phyloP scores from a whole-genome alignment of 371 early-diverging fungal genomes.

The Mortierella sp. region DNA sequence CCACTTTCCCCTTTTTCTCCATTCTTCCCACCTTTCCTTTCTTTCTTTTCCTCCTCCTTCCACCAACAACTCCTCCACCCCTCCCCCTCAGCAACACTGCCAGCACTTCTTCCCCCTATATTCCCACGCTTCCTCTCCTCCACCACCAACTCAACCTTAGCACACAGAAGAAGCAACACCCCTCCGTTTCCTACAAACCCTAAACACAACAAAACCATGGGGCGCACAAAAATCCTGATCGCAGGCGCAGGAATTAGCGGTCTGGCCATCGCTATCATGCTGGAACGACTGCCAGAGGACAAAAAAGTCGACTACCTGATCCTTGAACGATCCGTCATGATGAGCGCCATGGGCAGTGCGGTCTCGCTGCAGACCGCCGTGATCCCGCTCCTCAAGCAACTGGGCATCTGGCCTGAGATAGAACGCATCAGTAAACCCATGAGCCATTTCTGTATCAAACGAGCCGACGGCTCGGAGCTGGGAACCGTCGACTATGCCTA shows the following conservation, averaged over 20 bases:
- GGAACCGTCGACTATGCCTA: constrained; percentile 49
- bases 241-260: constrained; percentile 51
- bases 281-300: constrained; percentile 44
- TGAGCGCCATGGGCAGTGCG: constrained; percentile 49
- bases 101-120: not conserved
- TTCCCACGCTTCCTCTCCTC: not conserved
- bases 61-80: not conserved
- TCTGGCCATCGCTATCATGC: constrained; percentile 46
- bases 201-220: constrained; percentile 5
- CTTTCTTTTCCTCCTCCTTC: not conserved
- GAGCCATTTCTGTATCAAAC: constrained; percentile 54
- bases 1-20: constrained; percentile 6
- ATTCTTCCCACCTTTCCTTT: not conserved
- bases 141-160: too few species aligned
- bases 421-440: constrained; percentile 50
- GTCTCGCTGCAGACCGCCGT: constrained; percentile 51
- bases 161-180: too few species aligned
- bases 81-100: not conserved
- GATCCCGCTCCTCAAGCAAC: constrained; percentile 44
- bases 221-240: constrained; percentile 43
- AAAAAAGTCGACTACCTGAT: constrained; percentile 54
- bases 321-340: constrained; percentile 33
- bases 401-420: constrained; percentile 49
- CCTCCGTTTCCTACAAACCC: constrained; percentile 1
- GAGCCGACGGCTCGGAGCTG: constrained; percentile 52